Conservation (phyloP, 78 protist genomes). For the Paratrimastix pyriformis region DNA sequence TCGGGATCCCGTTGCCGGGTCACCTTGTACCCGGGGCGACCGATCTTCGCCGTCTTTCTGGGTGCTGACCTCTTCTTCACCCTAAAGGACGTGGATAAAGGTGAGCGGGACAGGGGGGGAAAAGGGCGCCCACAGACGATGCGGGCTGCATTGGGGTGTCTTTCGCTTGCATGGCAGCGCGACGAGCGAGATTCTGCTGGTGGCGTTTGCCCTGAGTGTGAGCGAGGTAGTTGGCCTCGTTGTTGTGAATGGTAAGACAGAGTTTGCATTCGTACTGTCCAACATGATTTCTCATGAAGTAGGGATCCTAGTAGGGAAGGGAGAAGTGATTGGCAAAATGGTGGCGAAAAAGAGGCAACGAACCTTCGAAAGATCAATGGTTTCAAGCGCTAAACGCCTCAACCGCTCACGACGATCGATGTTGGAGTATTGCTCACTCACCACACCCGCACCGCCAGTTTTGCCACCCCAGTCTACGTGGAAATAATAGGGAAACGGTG, state of each 20-base stretch:
- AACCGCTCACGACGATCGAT: slow-evolving; percentile 74
- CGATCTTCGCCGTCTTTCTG: slow-evolving; percentile 66
- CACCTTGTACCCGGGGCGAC: slow-evolving; percentile 75
- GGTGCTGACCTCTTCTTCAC: neutral
- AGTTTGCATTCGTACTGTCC: slow-evolving; percentile 95
- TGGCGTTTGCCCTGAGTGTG: slow-evolving; percentile 83
- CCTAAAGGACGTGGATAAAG: neutral
- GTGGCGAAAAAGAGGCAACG: slow-evolving; percentile 17
- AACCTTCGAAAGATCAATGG: slow-evolving; percentile 74
- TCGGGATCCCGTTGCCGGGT: slow-evolving; percentile 39
- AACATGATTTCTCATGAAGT: slow-evolving; percentile 65
- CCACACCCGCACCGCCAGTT: neutral
- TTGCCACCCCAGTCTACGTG: slow-evolving; percentile 11
- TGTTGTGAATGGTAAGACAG: slow-evolving; percentile 92
- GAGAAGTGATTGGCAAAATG: neutral
- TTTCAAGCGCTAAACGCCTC: slow-evolving; percentile 75
- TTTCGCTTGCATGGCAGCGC: slow-evolving; percentile 37
- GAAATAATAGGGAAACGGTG: neutral
- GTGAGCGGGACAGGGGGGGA: neutral
- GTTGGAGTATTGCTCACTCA: slow-evolving; percentile 31
- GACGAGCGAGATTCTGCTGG: slow-evolving; percentile 72
- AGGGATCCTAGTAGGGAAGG: slow-evolving; percentile 43
- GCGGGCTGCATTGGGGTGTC: neutral
- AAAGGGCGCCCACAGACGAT: neutral
- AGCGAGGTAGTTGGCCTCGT: slow-evolving; percentile 75